phyloP scores from a whole-genome alignment of 129 eudicot species.

The carrot (Daucus carota) region DNA sequence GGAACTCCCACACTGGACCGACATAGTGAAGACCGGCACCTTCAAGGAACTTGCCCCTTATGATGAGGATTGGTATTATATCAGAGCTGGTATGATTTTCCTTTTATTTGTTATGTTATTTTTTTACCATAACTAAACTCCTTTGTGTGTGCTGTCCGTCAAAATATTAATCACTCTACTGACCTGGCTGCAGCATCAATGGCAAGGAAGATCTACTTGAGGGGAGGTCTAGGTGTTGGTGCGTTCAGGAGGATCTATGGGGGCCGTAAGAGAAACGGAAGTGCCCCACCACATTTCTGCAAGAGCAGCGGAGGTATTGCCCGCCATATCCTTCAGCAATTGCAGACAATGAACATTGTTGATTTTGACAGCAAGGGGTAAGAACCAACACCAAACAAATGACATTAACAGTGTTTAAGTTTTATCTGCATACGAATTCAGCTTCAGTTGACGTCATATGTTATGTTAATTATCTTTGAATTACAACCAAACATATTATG shows the following conservation, averaged over 20 bases:
- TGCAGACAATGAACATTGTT: slow-evolving; percentile 54
- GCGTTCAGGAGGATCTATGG: slow-evolving; percentile 64
- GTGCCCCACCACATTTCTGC: slow-evolving; percentile 75
- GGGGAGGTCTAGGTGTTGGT: slow-evolving; percentile 79
- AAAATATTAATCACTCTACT: neutral
- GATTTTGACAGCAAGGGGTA: slow-evolving; percentile 78
- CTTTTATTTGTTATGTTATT: neutral
- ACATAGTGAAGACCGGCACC: slow-evolving; percentile 65
- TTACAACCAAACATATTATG: too few relatives aligned
- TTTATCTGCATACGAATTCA: neutral
- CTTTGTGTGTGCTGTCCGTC: neutral
- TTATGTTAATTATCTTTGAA: too few relatives aligned
- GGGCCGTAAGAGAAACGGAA: slow-evolving; percentile 71
- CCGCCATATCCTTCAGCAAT: slow-evolving; percentile 66
- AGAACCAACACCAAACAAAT: slow-evolving; percentile 7
- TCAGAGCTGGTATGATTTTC: slow-evolving; percentile 49
- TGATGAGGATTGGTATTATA: slow-evolving; percentile 71
- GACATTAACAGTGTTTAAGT: neutral
- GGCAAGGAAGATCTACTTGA: slow-evolving; percentile 72
- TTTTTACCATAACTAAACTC: neutral
- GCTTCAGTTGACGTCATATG: too few relatives aligned
- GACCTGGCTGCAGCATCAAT: slow-evolving; percentile 43
- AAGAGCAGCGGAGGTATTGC: slow-evolving; percentile 62
- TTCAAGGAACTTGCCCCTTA: slow-evolving; percentile 71
- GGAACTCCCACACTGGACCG: slow-evolving; percentile 79